Conservation (phyloP, 768 basidiomycete genomes). For the Amanita exitialis region DNA sequence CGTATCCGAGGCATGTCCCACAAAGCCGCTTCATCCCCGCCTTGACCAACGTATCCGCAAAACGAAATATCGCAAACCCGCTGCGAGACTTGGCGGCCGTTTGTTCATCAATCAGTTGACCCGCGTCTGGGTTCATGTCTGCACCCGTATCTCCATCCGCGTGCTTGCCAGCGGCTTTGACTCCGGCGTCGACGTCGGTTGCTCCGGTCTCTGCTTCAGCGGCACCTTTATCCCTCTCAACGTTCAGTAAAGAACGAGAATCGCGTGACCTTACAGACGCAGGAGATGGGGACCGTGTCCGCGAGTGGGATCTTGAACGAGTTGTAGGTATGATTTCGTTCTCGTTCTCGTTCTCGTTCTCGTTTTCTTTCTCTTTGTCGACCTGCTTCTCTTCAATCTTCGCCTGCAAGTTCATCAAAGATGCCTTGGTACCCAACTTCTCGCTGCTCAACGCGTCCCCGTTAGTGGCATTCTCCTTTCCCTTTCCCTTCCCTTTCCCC, state of each 20-base stretch:
- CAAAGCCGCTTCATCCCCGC: conserved; percentile 1
- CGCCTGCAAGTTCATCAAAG: background rate
- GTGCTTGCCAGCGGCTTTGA: background rate
- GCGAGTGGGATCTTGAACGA: background rate
- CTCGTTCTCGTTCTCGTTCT: background rate
- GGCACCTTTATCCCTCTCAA: background rate
- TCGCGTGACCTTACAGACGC: background rate
- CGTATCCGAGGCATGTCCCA: conserved; percentile 1
- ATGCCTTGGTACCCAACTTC: background rate
- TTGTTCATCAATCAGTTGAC: conserved; percentile 1
- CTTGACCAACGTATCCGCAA: conserved; percentile 3
- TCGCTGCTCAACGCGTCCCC: background rate
- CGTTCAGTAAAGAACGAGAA: background rate
- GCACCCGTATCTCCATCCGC: no score
- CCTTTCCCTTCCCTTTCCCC: conserved; percentile 1
- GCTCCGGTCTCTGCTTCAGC: background rate
- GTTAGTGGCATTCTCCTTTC: background rate
- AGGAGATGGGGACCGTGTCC: background rate
- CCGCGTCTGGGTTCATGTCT: background rate
- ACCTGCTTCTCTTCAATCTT: background rate
- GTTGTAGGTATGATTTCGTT: background rate
- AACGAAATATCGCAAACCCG: background rate
- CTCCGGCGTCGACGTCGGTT: background rate
- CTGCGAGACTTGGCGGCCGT: background rate
- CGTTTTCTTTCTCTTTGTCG: background rate